Evolutionary conservation across 306 rosid genomes (phyloP).

Genomic region (Amphicarpaea edgeworthii): DNA sequence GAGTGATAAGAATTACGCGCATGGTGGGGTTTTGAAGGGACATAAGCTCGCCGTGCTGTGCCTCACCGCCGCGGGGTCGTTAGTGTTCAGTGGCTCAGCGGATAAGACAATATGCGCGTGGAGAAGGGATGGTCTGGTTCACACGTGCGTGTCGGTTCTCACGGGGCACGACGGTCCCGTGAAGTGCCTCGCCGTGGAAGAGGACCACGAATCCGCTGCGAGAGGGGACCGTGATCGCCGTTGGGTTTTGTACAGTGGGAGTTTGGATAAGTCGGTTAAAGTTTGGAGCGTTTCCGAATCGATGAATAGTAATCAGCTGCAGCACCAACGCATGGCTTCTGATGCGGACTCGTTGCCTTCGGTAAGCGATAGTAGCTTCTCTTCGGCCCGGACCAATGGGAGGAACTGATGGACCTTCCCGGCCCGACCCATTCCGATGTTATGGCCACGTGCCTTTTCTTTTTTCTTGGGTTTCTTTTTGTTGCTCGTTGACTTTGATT

Average conservation of each 20-base stretch:
- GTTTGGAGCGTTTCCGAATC: slow-evolving; percentile 81
- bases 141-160: slow-evolving; percentile 77
- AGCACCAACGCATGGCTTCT: slow-evolving; percentile 23
- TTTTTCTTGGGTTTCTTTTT: background rate
- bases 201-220: slow-evolving; percentile 46
- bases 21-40: slow-evolving; percentile 82
- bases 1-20: slow-evolving; percentile 54
- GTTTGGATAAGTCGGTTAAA: slow-evolving; percentile 92
- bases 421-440: background rate
- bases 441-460: background rate
- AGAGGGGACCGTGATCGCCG: slow-evolving; percentile 47
- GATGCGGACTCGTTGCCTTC: slow-evolving; percentile 62
- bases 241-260: slow-evolving; percentile 88
- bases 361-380: slow-evolving; percentile 63
- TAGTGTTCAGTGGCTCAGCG: slow-evolving; percentile 84
- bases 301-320: slow-evolving; percentile 12
- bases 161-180: slow-evolving; percentile 90
- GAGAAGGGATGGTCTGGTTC: slow-evolving; percentile 70
- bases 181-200: slow-evolving; percentile 82
- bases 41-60: slow-evolving; percentile 87
- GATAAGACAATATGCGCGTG: slow-evolving; percentile 89
- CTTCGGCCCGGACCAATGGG: slow-evolving; percentile 58
- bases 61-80: slow-evolving; percentile 61
- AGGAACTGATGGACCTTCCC: slow-evolving; percentile 30
- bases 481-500: slow-evolving; percentile 19